Evolutionary conservation across 768 basidiomycete species (phyloP).

Genomic region (Suillus placidus): DNA sequence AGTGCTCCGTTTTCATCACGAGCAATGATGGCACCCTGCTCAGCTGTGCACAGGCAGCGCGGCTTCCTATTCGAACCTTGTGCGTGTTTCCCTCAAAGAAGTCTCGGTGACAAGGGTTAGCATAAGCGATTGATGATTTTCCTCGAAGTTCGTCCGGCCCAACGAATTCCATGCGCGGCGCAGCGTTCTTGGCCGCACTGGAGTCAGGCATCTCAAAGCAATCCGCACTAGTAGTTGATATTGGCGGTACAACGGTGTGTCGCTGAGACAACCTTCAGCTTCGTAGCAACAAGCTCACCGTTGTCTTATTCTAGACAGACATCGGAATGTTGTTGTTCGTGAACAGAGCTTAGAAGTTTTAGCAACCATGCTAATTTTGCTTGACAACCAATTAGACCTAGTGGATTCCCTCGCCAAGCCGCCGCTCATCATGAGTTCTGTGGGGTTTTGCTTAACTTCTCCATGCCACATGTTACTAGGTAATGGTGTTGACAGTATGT

Average conservation of each 20-base stretch:
- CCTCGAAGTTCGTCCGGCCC: constrained; percentile 48
- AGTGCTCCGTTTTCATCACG: constrained; percentile 57
- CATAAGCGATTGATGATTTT: constrained; percentile 13
- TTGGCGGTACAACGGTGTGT: constrained; percentile 61
- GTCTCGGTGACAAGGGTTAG: constrained; percentile 20
- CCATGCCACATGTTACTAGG: constrained; percentile 57
- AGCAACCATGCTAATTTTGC: not conserved
- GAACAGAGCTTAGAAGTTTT: not conserved
- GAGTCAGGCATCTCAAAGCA: constrained; percentile 36
- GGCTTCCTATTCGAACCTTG: constrained; percentile 64
- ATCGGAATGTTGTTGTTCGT: constrained; percentile 57
- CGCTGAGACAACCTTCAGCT: constrained; percentile 11
- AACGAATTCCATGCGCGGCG: constrained; percentile 74
- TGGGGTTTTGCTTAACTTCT: constrained; percentile 62
- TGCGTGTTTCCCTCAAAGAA: constrained; percentile 25
- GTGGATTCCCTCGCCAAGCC: constrained; percentile 64
- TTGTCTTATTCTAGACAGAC: constrained; percentile 43
- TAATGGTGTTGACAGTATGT: constrained; percentile 16
- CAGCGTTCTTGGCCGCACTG: constrained; percentile 56
- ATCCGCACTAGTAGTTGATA: constrained; percentile 57
- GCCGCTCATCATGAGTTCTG: constrained; percentile 64
- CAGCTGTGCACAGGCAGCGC: constrained; percentile 49
- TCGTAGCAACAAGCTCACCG: constrained; percentile 9
- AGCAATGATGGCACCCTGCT: constrained; percentile 63
- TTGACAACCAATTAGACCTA: constrained; percentile 37